Percentiles rank a stretch among this genome's conserved stretches.
phyloP scores from a whole-genome alignment of 1,284 basidiomycete species.

The Pseudozyma sp. region DNA sequence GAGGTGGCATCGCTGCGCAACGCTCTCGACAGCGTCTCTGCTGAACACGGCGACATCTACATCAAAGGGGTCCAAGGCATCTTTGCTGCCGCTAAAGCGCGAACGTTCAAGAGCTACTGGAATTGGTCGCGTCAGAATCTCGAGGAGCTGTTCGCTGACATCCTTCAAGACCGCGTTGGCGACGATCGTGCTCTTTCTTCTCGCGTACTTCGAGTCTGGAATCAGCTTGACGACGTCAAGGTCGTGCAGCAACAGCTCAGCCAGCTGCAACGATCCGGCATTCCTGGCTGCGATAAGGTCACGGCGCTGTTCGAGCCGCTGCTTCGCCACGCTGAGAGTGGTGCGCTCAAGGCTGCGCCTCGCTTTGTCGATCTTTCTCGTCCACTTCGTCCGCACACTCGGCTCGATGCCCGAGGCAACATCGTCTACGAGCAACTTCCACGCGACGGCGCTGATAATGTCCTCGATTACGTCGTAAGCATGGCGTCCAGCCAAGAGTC shows the following conservation, averaged over 20 bases:
- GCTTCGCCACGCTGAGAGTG: constrained; percentile 73
- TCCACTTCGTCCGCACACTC: constrained; percentile 90
- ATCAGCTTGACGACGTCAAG: constrained; percentile 7
- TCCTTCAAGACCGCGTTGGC: constrained; percentile 81
- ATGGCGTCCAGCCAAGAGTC: constrained; percentile 82
- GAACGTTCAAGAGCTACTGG: constrained; percentile 96
- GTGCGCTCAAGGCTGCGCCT: constrained; percentile 79
- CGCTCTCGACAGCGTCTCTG: constrained; percentile 83
- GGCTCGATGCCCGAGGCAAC: constrained; percentile 87
- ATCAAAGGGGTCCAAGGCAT: constrained; percentile 90
- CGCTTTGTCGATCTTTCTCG: constrained; percentile 76
- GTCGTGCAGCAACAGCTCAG: constrained; percentile 4
- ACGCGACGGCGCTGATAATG: constrained; percentile 92
- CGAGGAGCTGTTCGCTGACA: constrained; percentile 85
- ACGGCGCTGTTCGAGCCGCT: constrained; percentile 1
- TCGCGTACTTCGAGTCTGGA: neutral
- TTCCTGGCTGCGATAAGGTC: neutral
- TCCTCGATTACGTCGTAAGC: constrained; percentile 97
- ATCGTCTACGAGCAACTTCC: constrained; percentile 94
- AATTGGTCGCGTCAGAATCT: constrained; percentile 98
- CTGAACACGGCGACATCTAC: constrained; percentile 91
- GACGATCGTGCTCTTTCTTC: constrained; percentile 74
- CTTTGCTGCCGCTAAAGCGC: constrained; percentile 93
- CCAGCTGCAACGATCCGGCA: neutral
- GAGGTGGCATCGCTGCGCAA: constrained; percentile 74